Evolutionary conservation across 2,329 filamentous ascomycete genomes (phyloP), one percentile per base, ranked within the genome.

Genomic region (Domatiomyces globalis): DNA sequence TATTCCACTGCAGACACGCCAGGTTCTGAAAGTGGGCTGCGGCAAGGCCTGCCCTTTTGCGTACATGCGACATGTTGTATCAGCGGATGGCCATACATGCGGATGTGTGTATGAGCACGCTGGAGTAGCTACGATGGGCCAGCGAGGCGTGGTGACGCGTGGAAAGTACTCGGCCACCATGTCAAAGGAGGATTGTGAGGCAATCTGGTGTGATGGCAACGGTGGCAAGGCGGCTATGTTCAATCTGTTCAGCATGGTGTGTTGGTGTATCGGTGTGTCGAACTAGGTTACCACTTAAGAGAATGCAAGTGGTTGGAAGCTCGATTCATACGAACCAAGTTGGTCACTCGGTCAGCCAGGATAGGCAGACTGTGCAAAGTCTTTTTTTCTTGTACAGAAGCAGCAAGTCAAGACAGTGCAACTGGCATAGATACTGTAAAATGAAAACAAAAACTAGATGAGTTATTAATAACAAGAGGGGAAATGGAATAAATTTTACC

Each of bases 241-340:
- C 49, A 57, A 60, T 45, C 58, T 54, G 1, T 59, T 57, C 49
- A 54, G 48, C 18, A 46, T 39, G 43, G 59, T 55, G 43, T 60
- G 58, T 49, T 57, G 56, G 54, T 60, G 58, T 49, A 39, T 49
- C 17, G 56, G 54, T 60, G 58, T 49, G 42, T 49, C 17, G 55
- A 48, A 18, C 55, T 46, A 17, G 46, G 50, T 6, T 51, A 49
- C 36, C 49, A 39, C 58, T 17, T 54, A 59, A 18, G 50, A 45
- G 18, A 56, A 54, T 18, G 43, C 51, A 2, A 56, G 48, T 18
- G 54, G 49, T 18, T 57, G 53, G 52, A 52, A 12, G 29, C 7
- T 5, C 2, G 29, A 4, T 10, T 4, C 10, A 7, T 15, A 5
- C 8, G 29, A 12, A 39, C 33, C 33, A 15, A 15, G 33, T 15